Percentiles rank a stretch among this genome's conserved stretches.
These are phyloP conservation scores for Gossypium australe DNA, from an alignment of 345 rosid genomes.

Conservation along the genomic window DNA sequence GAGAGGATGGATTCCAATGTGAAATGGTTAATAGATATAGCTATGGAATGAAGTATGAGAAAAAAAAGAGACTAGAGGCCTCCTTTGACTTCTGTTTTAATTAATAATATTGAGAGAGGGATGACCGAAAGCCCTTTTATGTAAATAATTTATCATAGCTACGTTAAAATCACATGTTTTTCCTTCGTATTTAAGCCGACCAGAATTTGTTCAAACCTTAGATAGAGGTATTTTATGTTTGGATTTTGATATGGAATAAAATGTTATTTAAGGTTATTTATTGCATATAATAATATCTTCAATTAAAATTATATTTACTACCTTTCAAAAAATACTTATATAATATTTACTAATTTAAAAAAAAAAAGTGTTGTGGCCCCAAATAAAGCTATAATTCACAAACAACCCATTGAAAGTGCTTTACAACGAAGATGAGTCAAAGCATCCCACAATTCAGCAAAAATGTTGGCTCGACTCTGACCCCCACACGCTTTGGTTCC, in stretches of 20 bases:
- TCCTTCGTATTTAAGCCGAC: background rate
- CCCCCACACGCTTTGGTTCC: slow-evolving; percentile 10
- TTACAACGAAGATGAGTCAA: slow-evolving; percentile 4
- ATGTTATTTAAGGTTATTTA: background rate
- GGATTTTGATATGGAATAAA: background rate
- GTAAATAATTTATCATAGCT: background rate
- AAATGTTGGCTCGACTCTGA: slow-evolving; percentile 1
- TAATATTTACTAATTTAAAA: background rate
- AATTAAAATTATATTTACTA: too few relatives aligned
- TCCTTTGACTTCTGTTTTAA: background rate
- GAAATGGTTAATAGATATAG: background rate
- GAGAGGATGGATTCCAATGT: background rate
- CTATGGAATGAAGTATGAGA: background rate
- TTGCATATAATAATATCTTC: background rate
- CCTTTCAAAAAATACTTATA: too few relatives aligned
- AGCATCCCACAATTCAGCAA: background rate
- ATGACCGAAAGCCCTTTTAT: background rate
- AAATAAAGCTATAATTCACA: background rate
- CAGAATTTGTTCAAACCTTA: background rate
- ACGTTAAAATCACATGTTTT: background rate
- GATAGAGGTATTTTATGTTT: background rate
- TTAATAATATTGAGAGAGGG: background rate
- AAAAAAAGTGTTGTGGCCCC: background rate
- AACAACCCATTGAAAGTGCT: background rate
- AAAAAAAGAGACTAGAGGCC: background rate